These are phyloP conservation scores for Neopestalotiopsis rosae DNA, from an alignment of 2,329 filamentous ascomycete genomes.

Conservation along the genomic window DNA sequence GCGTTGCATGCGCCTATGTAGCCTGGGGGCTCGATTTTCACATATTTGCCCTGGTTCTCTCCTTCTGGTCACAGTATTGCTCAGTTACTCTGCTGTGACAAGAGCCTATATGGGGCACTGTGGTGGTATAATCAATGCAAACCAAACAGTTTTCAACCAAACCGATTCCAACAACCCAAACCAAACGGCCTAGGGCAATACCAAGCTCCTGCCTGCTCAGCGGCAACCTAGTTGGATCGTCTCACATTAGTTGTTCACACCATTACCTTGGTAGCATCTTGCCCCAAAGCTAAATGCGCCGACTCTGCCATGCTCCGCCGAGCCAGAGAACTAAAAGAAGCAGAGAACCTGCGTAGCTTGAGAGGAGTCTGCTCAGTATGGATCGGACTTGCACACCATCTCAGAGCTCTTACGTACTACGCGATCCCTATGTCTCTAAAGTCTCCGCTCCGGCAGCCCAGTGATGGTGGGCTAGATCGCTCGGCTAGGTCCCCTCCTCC, in stretches of 20 bases:
- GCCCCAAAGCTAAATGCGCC: not conserved
- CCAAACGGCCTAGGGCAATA: no score
- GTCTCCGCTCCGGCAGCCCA: conserved; percentile 7
- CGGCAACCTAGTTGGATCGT: not conserved
- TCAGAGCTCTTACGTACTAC: conserved; percentile 15
- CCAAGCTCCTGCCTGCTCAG: not conserved
- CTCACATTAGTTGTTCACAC: conserved; percentile 3
- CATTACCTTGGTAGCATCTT: not conserved
- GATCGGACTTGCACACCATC: conserved; percentile 9
- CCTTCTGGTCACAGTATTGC: not conserved
- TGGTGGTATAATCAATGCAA: no score
- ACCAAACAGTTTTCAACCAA: no score
- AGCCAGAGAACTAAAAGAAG: conserved; percentile 5
- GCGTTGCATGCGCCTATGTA: not conserved
- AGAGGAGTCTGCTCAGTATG: not conserved
- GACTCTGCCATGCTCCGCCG: not conserved
- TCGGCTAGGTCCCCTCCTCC: not conserved
- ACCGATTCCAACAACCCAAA: no score
- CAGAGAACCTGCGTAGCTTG: not conserved
- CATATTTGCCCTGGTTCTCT: not conserved
- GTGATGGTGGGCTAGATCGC: conserved; percentile 8
- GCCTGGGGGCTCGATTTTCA: not conserved
- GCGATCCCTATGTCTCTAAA: not conserved
- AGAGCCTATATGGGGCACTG: not conserved
- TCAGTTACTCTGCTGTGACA: not conserved